Conservation (phyloP, 129 eudicot species). For the Cynara cardunculus region DNA sequence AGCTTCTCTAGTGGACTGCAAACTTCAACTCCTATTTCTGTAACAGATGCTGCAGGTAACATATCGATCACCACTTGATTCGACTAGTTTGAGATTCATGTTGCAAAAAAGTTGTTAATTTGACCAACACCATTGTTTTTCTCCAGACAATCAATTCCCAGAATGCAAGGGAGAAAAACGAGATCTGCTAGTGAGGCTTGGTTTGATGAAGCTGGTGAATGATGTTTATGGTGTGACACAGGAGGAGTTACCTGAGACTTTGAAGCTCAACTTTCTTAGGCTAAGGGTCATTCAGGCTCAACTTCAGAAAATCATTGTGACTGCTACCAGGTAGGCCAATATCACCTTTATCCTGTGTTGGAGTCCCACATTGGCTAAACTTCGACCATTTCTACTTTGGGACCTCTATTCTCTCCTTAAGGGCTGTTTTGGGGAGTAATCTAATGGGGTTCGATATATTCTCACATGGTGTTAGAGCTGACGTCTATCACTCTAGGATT, state of each 20-base stretch:
- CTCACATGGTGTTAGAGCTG: too few relatives aligned
- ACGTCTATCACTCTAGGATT: too few relatives aligned
- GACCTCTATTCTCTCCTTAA: too few relatives aligned
- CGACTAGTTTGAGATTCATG: neutral
- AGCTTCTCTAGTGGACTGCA: slow-evolving; percentile 43
- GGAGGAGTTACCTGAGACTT: slow-evolving; percentile 78
- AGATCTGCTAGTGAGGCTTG: slow-evolving; percentile 78
- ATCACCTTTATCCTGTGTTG: neutral
- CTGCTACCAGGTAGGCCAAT: slow-evolving; percentile 66
- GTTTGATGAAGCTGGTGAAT: slow-evolving; percentile 72
- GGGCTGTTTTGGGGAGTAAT: too few relatives aligned
- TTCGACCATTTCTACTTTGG: too few relatives aligned
- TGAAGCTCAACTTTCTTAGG: slow-evolving; percentile 63
- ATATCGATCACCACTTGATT: neutral
- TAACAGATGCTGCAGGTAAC: slow-evolving; percentile 40
- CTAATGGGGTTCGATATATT: too few relatives aligned
- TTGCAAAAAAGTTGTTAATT: neutral
- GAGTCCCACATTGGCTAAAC: too few relatives aligned
- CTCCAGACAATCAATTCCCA: slow-evolving; percentile 37
- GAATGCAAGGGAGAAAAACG: slow-evolving; percentile 87
- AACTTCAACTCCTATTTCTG: slow-evolving; percentile 27
- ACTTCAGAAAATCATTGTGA: slow-evolving; percentile 83
- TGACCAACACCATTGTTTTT: slow-evolving; percentile 2
- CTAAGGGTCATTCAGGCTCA: slow-evolving; percentile 70
- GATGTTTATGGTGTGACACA: slow-evolving; percentile 64